Base-by-base conservation (phyloP, 2,329 filamentous ascomycete genomes). In the Fusarium tjaetaba region DNA sequence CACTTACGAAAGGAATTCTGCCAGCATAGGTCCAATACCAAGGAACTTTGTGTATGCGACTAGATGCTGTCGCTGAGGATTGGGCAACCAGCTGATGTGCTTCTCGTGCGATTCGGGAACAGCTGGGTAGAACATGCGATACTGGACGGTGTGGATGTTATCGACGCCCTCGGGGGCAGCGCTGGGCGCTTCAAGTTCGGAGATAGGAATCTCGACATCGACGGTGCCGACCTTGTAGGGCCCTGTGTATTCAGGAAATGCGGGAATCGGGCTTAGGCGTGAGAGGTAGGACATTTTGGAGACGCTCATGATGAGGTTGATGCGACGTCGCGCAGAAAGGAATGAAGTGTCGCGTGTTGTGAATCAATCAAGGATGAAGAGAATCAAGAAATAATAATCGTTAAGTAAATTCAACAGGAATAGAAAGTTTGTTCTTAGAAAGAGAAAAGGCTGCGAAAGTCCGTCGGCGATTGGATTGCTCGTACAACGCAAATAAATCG, bases 41-140 rank as follows among this genome's bases (percentile, higher is more conserved):
- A 96, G 79, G 77, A 97, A 97, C 74, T 90, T 88, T 15, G 92
- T 91, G 79, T 96, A 96, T 2, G 92, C 93, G 22, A 91, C 88
- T 14, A 96, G 84, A 79, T 94, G 92, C 45, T 91, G 90, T 53
- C 92, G 85, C 80, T 97, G 94, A 0, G 94, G 94, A 14, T 88
- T 86, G 1, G 94, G 94, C 59, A 97, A 87, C 94, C 94, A 97
- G 76, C 88, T 89, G 62, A 94, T 92, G 15, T 86, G 86, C 76
- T 89, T 89, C 77, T 89, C 86, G 58, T 82, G 81, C 7, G 88
- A 85, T 24, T 85, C 84, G 9, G 85, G 79, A 2, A 85, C 83
- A 28, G 92, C 91, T 2, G 94, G 94, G 80, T 97, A 97, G 83
- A 94, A 97, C 65, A 97, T 86, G 71, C 94, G 90, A 81, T 94